phyloP scores from a whole-genome alignment of 1,284 basidiomycete genomes.

The Farysia itapuensis region DNA sequence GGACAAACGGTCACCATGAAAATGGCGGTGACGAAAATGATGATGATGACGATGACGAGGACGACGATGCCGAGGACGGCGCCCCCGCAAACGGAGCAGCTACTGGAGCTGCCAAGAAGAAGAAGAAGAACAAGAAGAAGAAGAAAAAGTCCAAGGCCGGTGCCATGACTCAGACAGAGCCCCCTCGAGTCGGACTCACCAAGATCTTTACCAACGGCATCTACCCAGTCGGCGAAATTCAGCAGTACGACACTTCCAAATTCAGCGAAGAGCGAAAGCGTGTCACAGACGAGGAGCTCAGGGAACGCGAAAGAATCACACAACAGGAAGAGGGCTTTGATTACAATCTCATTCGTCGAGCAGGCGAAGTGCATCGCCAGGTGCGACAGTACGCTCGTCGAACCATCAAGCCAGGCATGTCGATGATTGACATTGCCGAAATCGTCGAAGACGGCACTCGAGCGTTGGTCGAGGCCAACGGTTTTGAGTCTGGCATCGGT shows the following conservation, averaged over 20 bases:
- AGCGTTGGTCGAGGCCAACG: slow-evolving; percentile 80
- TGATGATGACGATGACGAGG: slow-evolving; percentile 41
- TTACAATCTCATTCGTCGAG: slow-evolving; percentile 86
- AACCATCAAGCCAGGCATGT: slow-evolving; percentile 88
- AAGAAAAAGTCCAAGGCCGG: slow-evolving; percentile 47
- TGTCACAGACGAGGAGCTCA: slow-evolving; percentile 85
- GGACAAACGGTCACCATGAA: slow-evolving; percentile 12
- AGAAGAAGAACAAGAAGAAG: slow-evolving; percentile 89
- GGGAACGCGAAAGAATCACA: slow-evolving; percentile 71
- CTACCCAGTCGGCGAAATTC: slow-evolving; percentile 88
- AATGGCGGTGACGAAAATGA: slow-evolving; percentile 12
- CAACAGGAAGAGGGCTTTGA: slow-evolving; percentile 62
- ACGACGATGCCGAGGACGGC: slow-evolving; percentile 40
- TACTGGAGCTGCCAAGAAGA: slow-evolving; percentile 59
- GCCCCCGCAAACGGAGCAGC: slow-evolving; percentile 15
- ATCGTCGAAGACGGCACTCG: slow-evolving; percentile 78
- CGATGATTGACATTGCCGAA: slow-evolving; percentile 90
- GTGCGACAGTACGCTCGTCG: slow-evolving; percentile 80
- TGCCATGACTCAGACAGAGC: slow-evolving; percentile 72
- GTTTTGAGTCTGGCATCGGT: slow-evolving; percentile 84
- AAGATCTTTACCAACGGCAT: slow-evolving; percentile 84
- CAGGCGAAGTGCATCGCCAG: slow-evolving; percentile 87
- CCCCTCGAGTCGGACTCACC: slow-evolving; percentile 84
- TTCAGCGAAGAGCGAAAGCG: slow-evolving; percentile 71
- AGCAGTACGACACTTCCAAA: slow-evolving; percentile 70